Percentiles rank a stretch among this genome's conserved stretches.
phyloP scores from a whole-genome alignment of 305 asterid genomes.

The Rubia peregrina region DNA sequence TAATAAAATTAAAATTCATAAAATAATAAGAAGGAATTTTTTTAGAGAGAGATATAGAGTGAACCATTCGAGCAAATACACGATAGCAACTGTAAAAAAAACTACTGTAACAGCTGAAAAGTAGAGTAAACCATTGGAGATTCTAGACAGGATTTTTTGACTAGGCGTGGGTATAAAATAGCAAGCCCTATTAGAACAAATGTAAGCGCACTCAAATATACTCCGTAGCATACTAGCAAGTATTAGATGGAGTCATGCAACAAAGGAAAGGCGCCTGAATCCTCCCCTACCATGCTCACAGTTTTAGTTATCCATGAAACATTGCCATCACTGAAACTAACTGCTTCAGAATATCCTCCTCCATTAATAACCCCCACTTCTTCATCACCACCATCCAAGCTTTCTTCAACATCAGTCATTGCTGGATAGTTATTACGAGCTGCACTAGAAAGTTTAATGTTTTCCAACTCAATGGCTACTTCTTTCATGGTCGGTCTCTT shows the following conservation, averaged over 20 bases:
- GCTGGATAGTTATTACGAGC: not conserved
- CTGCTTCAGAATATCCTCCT: not conserved
- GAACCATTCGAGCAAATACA: no score
- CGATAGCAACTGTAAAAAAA: no score
- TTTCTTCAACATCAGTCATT: not conserved
- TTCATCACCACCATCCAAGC: not conserved
- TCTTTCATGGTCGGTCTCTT: conserved; percentile 12
- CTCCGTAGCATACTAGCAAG: no score
- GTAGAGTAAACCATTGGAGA: no score
- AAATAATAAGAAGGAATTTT: no score
- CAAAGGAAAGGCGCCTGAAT: not conserved
- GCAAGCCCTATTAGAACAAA: no score
- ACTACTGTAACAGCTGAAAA: no score
- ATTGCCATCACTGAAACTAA: not conserved
- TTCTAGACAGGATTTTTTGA: no score
- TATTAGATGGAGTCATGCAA: not conserved
- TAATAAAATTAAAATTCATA: no score
- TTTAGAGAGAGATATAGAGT: no score
- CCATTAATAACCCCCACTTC: not conserved
- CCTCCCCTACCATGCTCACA: not conserved
- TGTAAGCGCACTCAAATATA: no score
- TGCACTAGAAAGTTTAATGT: not conserved
- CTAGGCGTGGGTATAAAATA: no score
- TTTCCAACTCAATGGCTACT: conserved; percentile 13
- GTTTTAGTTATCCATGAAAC: not conserved